These are phyloP conservation scores for Fusarium sororula DNA, from an alignment of 2,329 filamentous ascomycete species.

Conservation along the genomic window DNA sequence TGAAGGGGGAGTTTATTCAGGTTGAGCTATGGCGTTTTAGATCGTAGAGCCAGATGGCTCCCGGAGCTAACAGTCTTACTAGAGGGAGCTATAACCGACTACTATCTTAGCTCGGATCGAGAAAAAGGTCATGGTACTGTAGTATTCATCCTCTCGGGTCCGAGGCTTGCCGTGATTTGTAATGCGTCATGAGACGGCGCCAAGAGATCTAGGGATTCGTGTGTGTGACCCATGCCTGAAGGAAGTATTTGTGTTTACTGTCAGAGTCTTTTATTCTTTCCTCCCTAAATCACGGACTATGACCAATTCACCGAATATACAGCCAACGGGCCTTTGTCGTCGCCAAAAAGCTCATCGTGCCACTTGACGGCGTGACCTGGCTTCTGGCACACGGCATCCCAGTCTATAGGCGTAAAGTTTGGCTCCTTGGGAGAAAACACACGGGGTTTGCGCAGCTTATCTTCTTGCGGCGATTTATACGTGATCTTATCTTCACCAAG, in stretches of 20 bases:
- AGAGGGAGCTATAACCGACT: neutral
- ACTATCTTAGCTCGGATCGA: neutral
- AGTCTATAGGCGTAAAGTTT: slow-evolving; percentile 40
- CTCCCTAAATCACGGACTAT: neutral
- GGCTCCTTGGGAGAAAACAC: slow-evolving; percentile 39
- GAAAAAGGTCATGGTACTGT: neutral
- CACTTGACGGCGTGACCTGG: slow-evolving; percentile 37
- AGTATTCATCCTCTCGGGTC: neutral
- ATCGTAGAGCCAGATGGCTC: neutral
- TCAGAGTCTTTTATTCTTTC: neutral
- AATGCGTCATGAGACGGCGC: slow-evolving; percentile 6
- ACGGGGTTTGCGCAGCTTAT: slow-evolving; percentile 16
- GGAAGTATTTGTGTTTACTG: neutral
- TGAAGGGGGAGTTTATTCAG: neutral
- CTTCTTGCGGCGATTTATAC: slow-evolving; percentile 39
- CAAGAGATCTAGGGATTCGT: neutral
- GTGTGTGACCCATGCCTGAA: neutral
- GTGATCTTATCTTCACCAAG: slow-evolving; percentile 10
- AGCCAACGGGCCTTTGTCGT: slow-evolving; percentile 44
- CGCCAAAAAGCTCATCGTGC: slow-evolving; percentile 48
- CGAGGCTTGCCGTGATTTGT: slow-evolving; percentile 1
- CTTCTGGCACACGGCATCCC: slow-evolving; percentile 49
- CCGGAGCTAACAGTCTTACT: neutral
- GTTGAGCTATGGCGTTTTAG: slow-evolving; percentile 7
- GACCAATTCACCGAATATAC: neutral